Base-by-base conservation (phyloP, 1,139 yeast genomes). In the Scheffersomyces parashehatae region DNA sequence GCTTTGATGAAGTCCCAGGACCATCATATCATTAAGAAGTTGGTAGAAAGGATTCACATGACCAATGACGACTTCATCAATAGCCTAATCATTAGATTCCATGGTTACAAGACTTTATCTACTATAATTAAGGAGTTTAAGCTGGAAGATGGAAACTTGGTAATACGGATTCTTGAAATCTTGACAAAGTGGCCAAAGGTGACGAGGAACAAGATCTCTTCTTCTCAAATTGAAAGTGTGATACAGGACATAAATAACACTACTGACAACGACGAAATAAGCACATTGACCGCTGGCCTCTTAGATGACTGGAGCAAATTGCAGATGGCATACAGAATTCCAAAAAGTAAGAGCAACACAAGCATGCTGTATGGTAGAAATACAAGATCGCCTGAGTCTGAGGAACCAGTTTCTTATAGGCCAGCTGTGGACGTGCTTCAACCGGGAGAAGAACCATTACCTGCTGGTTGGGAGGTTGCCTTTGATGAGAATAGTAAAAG, bases 271-370 rank as follows among this genome's bases (percentile, higher is more conserved):
- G 56, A 61, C 8, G 68, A 66, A 3, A 61, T 82, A 20, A 58
- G 58, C 33, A 41, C 42, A 1, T 60, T 73, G 35, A 76, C 86
- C 2, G 49, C 62, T 6, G 60, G 64, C 8, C 66, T 93, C 38
- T 58, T 88, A 24, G 69, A 73, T 1, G 84, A 77, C 49, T 93
- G 98, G 98, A 73, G 84, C 36, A 70, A 70, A 29, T 77, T 89
- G 49, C 83, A 87, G 58, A 82, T 88, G 80, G 95, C 93, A 6
- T 88, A 85, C 58, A 79, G 96, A 45, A 93, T 93, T 40, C 93
- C 93, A 0, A 83, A 86, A 47, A 54, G 56, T 35, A 45, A 49
- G 32, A 45, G 43, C 35, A 52, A 55, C 9, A 43, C 35, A 5
- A 40, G 56, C 9, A 44, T 49, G 7, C 70, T 65, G 44, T 68